Evolutionary conservation across 805 yeast species (phyloP), one percentile per base, ranked within the genome.

Genomic region (Metschnikowia lochheadii): DNA sequence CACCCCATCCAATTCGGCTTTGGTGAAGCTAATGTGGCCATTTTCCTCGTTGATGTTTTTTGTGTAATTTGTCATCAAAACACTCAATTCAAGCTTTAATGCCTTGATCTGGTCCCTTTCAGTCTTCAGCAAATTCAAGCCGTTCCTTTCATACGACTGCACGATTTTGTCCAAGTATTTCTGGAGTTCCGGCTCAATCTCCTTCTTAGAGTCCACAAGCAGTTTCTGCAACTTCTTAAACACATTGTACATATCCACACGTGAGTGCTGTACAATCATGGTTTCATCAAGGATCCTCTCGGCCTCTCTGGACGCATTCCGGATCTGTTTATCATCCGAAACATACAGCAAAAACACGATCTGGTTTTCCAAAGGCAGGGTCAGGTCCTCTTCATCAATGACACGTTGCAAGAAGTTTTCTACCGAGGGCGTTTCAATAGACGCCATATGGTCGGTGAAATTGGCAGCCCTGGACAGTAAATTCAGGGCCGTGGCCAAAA

Each of bases 331-430:
- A 55, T 78, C 75, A 18, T 81, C 60, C 3, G 91, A 84, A 10
- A 89, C 91, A 57, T 85, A 84, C 65, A 83, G 89, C 60, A 82
- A 84, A 62, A 89, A 88, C 17, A 84, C 72, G 57, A 87, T 65
- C 56, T 77, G 84, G 57, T 77, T 78, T 26, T 71, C 70, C 6
- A 75, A 46, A 5, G 76, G 75, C 8, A 72, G 66, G 40, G 75
- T 71, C 23, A 66, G 67, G 61, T 86, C 83, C 54, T 81, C 82
- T 48, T 75, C 65, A 35, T 72, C 64, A 21, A 83, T 79, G 51
- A 69, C 73, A 14, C 85, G 83, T 47, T 69, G 65, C 49, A 87
- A 74, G 11, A 82, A 79, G 48, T 70, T 75, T 2, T 81, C 86
- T 51, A 85, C 67, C 2, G 84, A 71, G 5, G 89, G 84, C 14